phyloP scores from a whole-genome alignment of 2,329 filamentous ascomycete genomes.

The Diaporthe sp. region DNA sequence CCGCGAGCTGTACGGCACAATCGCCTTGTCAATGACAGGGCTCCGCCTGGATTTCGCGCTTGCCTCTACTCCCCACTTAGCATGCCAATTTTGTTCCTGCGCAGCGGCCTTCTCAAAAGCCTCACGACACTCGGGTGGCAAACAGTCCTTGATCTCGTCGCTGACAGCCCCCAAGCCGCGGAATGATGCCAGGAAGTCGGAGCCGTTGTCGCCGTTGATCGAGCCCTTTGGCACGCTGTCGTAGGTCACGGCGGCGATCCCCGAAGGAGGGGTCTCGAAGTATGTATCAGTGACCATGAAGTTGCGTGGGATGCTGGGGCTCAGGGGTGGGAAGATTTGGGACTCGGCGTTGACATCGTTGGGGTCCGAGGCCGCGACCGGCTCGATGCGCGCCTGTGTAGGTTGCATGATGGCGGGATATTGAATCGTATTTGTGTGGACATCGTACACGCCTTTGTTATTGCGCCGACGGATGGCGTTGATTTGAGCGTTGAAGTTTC shows the following conservation, averaged over 20 bases:
- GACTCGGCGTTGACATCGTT: slow-evolving; percentile 48
- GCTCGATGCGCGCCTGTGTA: slow-evolving; percentile 86
- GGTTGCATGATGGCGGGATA: slow-evolving; percentile 92
- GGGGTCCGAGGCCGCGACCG: slow-evolving; percentile 66
- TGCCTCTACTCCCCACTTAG: slow-evolving; percentile 79
- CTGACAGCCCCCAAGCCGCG: slow-evolving; percentile 75
- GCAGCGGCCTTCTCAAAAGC: slow-evolving; percentile 79
- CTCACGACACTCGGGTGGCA: slow-evolving; percentile 78
- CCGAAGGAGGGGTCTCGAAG: slow-evolving; percentile 65
- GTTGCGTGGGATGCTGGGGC: slow-evolving; percentile 66
- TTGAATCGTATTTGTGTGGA: slow-evolving; percentile 93
- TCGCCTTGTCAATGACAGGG: slow-evolving; percentile 74
- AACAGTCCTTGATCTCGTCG: slow-evolving; percentile 74
- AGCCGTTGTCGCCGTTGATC: slow-evolving; percentile 51
- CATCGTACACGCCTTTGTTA: slow-evolving; percentile 86
- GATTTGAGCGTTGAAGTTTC: slow-evolving; percentile 86
- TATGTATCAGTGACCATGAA: slow-evolving; percentile 69
- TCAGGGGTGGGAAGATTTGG: slow-evolving; percentile 62
- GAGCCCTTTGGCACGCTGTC: slow-evolving; percentile 56
- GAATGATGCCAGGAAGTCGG: slow-evolving; percentile 67
- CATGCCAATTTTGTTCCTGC: slow-evolving; percentile 80
- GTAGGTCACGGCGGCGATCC: slow-evolving; percentile 62
- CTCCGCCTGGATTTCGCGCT: slow-evolving; percentile 65
- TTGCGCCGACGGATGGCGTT: slow-evolving; percentile 78
- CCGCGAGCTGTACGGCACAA: slow-evolving; percentile 69